Base-by-base conservation (phyloP, 176 grass and related monocot genomes). In the Zizania latifolia region DNA sequence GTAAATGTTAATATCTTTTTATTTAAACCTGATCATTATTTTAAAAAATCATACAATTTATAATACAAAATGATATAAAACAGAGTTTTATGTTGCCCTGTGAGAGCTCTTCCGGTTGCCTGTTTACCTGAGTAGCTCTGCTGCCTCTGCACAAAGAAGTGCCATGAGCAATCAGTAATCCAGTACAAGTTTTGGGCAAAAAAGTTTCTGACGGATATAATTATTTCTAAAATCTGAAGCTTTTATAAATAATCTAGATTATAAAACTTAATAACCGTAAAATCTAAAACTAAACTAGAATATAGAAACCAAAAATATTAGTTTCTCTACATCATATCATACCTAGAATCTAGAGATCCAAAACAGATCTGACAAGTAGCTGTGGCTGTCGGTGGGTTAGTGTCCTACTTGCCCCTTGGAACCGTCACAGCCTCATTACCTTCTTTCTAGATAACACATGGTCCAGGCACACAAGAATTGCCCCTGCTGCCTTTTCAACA, bases 341-440 rank as follows among this genome's bases (percentile, higher is more conserved):
- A n/a, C n/a, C n/a, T n/a, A n/a, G n/a, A n/a, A n/a, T n/a, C n/a
- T n/a, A n/a, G n/a, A n/a, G n/a, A n/a, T n/a, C n/a, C n/a, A n/a
- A n/a, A n/a, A n/a, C n/a, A n/a, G n/a, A n/a, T n/a, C n/a, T 34
- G 33, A 40, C 12, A 27, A 33, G 36, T 44, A 29, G 51, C 2
- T 72, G 63, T 44, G 32, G 19, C 38, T 80, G 34, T 23, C 69
- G 23, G 38, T 46, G 48, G 59, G 75, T 33, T 75, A 48, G 72
- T 79, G 81, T 46, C 81, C 56, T 77, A 62, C 74, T 19, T 83
- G 72, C 74, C 65, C 56, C 65, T 65, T 11, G 28, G 69, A 54
- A 3, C 43, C 31, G 68, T 85, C 76, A 30, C 76, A 67, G 38
- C 36, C 39, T 37, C 76, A 32, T 73, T 59, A 44, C 60, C 51